Conservation (phyloP, 2,329 filamentous ascomycete genomes). For the Fusarium irregulare region DNA sequence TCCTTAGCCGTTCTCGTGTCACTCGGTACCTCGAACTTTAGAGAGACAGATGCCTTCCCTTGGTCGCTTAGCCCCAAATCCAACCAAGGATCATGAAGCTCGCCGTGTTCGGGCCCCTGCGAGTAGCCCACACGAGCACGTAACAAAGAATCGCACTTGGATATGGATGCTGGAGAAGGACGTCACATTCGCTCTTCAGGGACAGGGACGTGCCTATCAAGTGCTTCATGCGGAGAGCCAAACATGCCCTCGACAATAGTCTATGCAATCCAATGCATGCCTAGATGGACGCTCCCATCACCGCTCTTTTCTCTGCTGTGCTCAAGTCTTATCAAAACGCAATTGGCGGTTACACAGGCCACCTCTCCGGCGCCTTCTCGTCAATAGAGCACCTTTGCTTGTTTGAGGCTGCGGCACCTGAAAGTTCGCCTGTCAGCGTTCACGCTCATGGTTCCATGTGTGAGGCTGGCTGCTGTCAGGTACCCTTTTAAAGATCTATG, state of each 20-base stretch:
- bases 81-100: slow-evolving; percentile 39
- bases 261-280: slow-evolving; percentile 7
- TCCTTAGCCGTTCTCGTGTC: slow-evolving; percentile 31
- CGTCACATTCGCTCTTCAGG: slow-evolving; percentile 33
- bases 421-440: slow-evolving; percentile 25
- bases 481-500: slow-evolving; percentile 12
- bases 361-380: slow-evolving; percentile 6
- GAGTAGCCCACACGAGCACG: slow-evolving; percentile 43
- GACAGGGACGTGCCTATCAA: slow-evolving; percentile 28
- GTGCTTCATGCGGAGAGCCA: slow-evolving; percentile 32
- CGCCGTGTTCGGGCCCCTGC: slow-evolving; percentile 38
- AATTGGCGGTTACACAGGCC: slow-evolving; percentile 17
- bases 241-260: slow-evolving; percentile 10
- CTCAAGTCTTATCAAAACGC: slow-evolving; percentile 1
- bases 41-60: slow-evolving; percentile 21
- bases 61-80: slow-evolving; percentile 38
- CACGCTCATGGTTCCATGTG: slow-evolving; percentile 10
- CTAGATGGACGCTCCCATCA: slow-evolving; percentile 16
- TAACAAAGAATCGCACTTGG: slow-evolving; percentile 37
- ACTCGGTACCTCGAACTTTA: slow-evolving; percentile 30
- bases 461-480: slow-evolving; percentile 28
- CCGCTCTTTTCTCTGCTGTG: slow-evolving; percentile 32
- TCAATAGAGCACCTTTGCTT: slow-evolving; percentile 23
- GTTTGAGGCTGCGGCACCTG: slow-evolving; percentile 29
- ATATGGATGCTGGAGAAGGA: slow-evolving; percentile 36